These are phyloP conservation scores for Nigrospora osmanthi DNA, from an alignment of 2,329 filamentous ascomycete genomes.

Conservation along the genomic window DNA sequence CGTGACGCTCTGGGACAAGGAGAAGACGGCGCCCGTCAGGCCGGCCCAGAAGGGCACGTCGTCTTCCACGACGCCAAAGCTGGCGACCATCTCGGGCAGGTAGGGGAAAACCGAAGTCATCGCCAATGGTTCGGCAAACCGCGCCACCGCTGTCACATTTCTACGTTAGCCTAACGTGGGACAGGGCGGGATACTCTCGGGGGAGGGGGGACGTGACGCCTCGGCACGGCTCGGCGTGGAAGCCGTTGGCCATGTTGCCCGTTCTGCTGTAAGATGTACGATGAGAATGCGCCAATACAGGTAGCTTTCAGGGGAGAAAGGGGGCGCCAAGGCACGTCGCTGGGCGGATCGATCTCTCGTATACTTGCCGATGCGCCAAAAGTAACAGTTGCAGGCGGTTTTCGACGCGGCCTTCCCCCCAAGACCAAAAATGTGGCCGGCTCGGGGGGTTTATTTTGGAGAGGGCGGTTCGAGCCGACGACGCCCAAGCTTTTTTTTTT, in stretches of 20 bases:
- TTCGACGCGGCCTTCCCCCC: background rate
- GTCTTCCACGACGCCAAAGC: slow-evolving; percentile 63
- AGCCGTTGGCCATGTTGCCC: too few relatives aligned
- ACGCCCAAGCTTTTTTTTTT: background rate
- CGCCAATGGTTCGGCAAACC: slow-evolving; percentile 69
- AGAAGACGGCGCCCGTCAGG: slow-evolving; percentile 64
- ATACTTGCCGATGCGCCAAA: background rate
- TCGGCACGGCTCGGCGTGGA: too few relatives aligned
- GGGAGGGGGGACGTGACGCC: background rate
- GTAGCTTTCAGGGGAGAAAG: background rate
- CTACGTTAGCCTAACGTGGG: slow-evolving; percentile 22
- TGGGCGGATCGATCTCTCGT: background rate
- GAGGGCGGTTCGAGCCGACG: background rate
- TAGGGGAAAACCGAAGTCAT: slow-evolving; percentile 65
- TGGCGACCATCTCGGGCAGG: slow-evolving; percentile 75
- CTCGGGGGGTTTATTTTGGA: background rate
- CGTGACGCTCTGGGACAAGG: slow-evolving; percentile 61
- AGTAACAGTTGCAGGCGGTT: background rate
- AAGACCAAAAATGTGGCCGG: background rate
- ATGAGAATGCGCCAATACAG: slow-evolving; percentile 4
- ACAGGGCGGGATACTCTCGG: slow-evolving; percentile 12
- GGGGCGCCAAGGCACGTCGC: slow-evolving; percentile 1
- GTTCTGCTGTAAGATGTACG: background rate
- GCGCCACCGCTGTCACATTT: slow-evolving; percentile 54
- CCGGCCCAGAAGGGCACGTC: slow-evolving; percentile 78